Evolutionary conservation across 1,284 basidiomycete species (phyloP), one percentile per base, ranked within the genome.

Genomic region (Earliella scabrosa): DNA sequence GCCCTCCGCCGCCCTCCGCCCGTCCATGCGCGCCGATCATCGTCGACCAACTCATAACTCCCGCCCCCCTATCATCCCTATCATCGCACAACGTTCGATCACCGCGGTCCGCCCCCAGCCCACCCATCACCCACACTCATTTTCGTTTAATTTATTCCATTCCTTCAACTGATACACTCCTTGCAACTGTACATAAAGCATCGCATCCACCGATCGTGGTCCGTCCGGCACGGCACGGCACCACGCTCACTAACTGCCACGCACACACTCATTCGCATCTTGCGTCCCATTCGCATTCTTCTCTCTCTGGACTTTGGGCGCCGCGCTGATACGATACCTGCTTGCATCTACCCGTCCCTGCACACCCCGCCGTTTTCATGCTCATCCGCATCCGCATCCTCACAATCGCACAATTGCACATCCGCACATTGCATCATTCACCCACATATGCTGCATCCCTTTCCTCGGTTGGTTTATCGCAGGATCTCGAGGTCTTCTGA

Each of bases 81-180:
- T n/a, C 20, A 21, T 9, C 34, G 23, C 39, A 11, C 18, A 29
- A 32, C 39, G n/a, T 24, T 26, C 38, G 26, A 45, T 39, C 50
- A 31, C 16, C 39, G 43, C 46, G 26, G 20, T 31, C 41, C 31
- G 32, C 45, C 29, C n/a, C n/a, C n/a, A n/a, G n/a, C n/a, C 44
- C 31, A 35, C 38, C 36, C 50, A 45, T 45, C 40, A 24, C 45
- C 24, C 27, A n/a, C 38, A 46, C 55, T n/a, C 50, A 14, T 51
- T 45, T 41, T 23, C n/a, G 18, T 35, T 34, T 46, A 46, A 46
- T 35, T 46, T 46, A 46, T 46, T 18, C 49, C 50, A 50, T 60
- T 52, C 51, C 45, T 54, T 38, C 43, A 26, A 29, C 49, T 10
- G 31, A 23, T 54, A 60, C 59, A 40, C 59, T 63, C 62, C 16